Conservation (phyloP, 176 grass and related monocot genomes). For the Aegilops tauschii region DNA sequence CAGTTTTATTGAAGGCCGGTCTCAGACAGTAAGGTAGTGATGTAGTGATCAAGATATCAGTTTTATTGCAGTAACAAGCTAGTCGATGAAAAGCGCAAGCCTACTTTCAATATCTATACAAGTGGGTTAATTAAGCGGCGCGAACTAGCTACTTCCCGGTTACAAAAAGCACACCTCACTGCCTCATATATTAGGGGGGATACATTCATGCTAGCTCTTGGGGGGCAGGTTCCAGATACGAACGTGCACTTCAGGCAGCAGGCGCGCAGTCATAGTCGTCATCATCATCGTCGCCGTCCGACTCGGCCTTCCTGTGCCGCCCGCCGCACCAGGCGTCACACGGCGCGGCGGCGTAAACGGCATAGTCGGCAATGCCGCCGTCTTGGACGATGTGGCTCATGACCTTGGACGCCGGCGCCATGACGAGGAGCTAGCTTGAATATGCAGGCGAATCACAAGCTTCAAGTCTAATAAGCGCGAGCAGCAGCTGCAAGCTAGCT, state of each 20-base stretch:
- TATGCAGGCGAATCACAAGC: background rate
- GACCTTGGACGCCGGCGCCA: conserved; percentile 25
- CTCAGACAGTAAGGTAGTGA: background rate
- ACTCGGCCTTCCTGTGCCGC: conserved; percentile 34
- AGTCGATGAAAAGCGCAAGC: background rate
- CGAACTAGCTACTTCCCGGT: background rate
- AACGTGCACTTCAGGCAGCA: conserved; percentile 43
- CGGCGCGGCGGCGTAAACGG: conserved; percentile 16
- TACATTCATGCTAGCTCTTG: conserved; percentile 13
- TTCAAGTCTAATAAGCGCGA: background rate
- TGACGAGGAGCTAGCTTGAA: background rate
- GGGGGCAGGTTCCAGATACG: background rate
- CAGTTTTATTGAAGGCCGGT: background rate
- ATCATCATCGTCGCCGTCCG: conserved; percentile 53
- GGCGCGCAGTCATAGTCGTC: conserved; percentile 67
- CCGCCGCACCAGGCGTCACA: background rate
- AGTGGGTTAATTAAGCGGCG: background rate
- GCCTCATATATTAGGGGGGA: background rate
- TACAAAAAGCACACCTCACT: conserved; percentile 8
- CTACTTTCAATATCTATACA: background rate
- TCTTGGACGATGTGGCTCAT: background rate
- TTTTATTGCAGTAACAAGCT: background rate
- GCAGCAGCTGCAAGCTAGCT: background rate
- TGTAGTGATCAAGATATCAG: background rate
- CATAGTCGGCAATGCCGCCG: conserved; percentile 35